Evolutionary conservation across 306 rosid species (phyloP).

Genomic region (Dicorynia guianensis): DNA sequence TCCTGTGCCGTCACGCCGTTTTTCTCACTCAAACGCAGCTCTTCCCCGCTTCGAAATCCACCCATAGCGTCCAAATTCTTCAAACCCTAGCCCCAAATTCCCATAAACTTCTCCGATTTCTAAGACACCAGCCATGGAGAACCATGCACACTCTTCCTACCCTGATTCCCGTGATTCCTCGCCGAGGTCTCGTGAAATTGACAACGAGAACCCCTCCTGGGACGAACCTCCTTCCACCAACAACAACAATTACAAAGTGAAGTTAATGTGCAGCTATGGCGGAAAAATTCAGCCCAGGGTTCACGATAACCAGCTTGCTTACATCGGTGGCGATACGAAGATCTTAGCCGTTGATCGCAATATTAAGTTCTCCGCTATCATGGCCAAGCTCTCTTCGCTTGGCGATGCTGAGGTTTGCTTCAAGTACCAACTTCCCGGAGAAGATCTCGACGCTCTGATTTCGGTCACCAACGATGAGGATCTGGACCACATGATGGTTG

Average conservation of each 20-base stretch:
- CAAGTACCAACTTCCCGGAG: conserved; percentile 73
- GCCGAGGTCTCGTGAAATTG: conserved; percentile 63
- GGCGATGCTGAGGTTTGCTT: conserved; percentile 49
- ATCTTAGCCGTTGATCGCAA: conserved; percentile 64
- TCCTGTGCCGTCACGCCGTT: conserved; percentile 7
- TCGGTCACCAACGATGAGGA: conserved; percentile 74
- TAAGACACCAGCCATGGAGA: conserved; percentile 49
- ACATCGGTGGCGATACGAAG: conserved; percentile 73
- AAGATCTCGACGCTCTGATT: conserved; percentile 76
- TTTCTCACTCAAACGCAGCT: neutral
- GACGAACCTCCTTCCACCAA: conserved; percentile 46
- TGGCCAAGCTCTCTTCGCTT: conserved; percentile 58
- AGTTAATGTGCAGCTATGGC: conserved; percentile 71
- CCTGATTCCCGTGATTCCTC: conserved; percentile 68
- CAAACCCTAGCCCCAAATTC: conserved; percentile 10
- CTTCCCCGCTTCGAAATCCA: neutral
- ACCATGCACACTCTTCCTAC: conserved; percentile 55
- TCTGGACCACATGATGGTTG: conserved; percentile 68
- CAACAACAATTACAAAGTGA: conserved; percentile 47
- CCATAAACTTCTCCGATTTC: neutral
- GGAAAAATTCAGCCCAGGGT: conserved; percentile 67
- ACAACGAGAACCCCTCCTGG: conserved; percentile 59
- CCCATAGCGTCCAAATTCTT: neutral
- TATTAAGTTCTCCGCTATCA: conserved; percentile 51
- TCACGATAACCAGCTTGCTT: conserved; percentile 68